Evolutionary conservation across 495 filamentous ascomycete species (phyloP).

Genomic region (Penicillium salamii): DNA sequence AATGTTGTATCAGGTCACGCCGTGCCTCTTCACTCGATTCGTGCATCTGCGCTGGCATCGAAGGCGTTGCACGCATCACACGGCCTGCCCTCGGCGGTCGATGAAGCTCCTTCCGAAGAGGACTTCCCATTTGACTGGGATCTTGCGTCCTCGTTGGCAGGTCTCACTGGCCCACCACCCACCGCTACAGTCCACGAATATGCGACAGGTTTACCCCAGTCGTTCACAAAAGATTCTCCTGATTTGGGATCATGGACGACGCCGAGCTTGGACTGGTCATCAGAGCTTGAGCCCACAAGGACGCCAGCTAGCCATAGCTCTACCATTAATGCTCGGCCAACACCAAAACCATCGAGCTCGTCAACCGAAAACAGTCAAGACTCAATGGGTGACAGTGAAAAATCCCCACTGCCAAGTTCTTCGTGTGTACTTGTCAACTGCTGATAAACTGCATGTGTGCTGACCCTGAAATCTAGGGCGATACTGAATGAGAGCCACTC

Average conservation of each 20-base stretch:
- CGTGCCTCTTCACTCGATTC: slow-evolving; percentile 6
- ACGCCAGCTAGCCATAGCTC: no score
- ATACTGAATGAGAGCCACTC: not conserved
- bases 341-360: no score
- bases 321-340: no score
- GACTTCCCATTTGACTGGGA: not conserved
- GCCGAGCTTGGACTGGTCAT: no score
- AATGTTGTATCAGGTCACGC: slow-evolving; percentile 12
- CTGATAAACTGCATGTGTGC: no score
- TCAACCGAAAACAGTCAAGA: no score
- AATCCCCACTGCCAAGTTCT: no score
- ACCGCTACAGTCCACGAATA: not conserved
- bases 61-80: not conserved
- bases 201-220: not conserved
- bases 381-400: no score
- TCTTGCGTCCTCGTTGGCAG: slow-evolving; percentile 1
- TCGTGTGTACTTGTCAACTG: not conserved
- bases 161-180: not conserved
- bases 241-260: no score
- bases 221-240: no score
- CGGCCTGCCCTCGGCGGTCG: not conserved
- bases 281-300: no score
- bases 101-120: not conserved
- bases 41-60: not conserved
- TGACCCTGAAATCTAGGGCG: not conserved